phyloP scores from a whole-genome alignment of 2,329 filamentous ascomycete genomes.

The Alternaria brassicae region DNA sequence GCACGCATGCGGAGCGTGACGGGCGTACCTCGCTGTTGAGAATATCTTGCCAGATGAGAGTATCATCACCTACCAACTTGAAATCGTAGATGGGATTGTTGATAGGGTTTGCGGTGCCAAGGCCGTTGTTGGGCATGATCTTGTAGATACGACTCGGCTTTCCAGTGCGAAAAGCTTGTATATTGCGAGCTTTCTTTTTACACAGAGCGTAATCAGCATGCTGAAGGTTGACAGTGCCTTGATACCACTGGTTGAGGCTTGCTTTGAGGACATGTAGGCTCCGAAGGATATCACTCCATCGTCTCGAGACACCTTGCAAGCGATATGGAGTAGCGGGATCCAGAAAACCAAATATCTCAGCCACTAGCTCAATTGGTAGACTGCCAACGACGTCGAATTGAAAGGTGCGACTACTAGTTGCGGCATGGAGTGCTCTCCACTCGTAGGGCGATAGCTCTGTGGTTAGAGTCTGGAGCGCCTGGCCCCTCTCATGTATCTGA shows the following conservation, averaged over 20 bases:
- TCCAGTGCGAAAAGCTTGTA: constrained; percentile 38
- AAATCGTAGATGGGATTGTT: background rate
- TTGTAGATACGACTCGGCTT: constrained; percentile 9
- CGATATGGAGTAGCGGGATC: constrained; percentile 38
- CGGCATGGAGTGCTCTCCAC: constrained; percentile 34
- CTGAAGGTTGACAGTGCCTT: constrained; percentile 19
- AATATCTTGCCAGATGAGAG: constrained; percentile 11
- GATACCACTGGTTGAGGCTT: constrained; percentile 33
- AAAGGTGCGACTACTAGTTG: constrained; percentile 33
- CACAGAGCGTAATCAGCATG: constrained; percentile 25
- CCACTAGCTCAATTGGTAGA: constrained; percentile 50
- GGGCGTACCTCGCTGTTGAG: too few species aligned
- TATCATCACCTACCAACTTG: background rate
- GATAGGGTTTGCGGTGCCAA: background rate
- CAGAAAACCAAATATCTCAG: constrained; percentile 46
- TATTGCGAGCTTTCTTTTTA: constrained; percentile 26
- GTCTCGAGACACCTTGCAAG: constrained; percentile 41
- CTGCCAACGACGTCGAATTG: constrained; percentile 44
- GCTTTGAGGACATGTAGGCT: constrained; percentile 32
- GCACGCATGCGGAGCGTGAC: constrained; percentile 22
- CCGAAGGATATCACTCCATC: constrained; percentile 42
- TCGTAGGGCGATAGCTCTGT: constrained; percentile 39
- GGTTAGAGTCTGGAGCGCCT: constrained; percentile 36
- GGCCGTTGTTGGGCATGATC: background rate
- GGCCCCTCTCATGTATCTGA: constrained; percentile 18